Conservation (phyloP, 495 filamentous ascomycete genomes). For the Aspergillus olivimuriae region DNA sequence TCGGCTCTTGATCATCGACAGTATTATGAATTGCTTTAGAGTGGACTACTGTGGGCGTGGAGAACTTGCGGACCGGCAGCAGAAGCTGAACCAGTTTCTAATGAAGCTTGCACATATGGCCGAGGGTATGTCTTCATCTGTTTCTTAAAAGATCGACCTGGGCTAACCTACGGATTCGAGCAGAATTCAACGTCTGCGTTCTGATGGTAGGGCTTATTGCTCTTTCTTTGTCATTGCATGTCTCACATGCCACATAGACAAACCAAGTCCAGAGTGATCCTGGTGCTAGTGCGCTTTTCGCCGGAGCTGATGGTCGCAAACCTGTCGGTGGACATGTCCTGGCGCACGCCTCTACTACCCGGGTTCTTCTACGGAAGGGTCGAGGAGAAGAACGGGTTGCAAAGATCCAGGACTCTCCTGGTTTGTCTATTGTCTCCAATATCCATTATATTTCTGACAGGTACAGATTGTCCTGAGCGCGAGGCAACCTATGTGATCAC, state of each 20-base stretch:
- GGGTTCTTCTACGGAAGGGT: slow-evolving; percentile 68
- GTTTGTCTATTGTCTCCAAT: slow-evolving; percentile 27
- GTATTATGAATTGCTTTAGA: slow-evolving; percentile 73
- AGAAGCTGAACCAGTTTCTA: slow-evolving; percentile 68
- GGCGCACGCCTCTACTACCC: slow-evolving; percentile 70
- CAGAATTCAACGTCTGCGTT: slow-evolving; percentile 74
- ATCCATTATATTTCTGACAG: slow-evolving; percentile 3
- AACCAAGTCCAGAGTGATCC: slow-evolving; percentile 80
- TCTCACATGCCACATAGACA: slow-evolving; percentile 40
- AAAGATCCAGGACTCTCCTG: slow-evolving; percentile 72
- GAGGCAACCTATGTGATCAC: slow-evolving; percentile 79
- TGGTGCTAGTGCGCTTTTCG: slow-evolving; percentile 74
- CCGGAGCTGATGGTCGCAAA: slow-evolving; percentile 69
- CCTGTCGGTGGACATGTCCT: slow-evolving; percentile 74
- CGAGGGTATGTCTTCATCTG: slow-evolving; percentile 45
- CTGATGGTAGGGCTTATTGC: slow-evolving; percentile 50
- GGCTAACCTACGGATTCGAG: slow-evolving; percentile 2
- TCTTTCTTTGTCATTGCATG: neutral
- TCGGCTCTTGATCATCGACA: slow-evolving; percentile 69
- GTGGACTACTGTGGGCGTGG: slow-evolving; percentile 71
- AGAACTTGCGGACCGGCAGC: slow-evolving; percentile 70
- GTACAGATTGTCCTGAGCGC: slow-evolving; percentile 62
- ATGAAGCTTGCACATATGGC: slow-evolving; percentile 66
- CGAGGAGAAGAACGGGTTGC: slow-evolving; percentile 75
- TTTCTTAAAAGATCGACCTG: slow-evolving; percentile 2